A percentile compares a stretch with the other conserved stretches of the same genome.
phyloP scores from a whole-genome alignment of 2,329 filamentous ascomycete genomes.

The Talaromyces sp. region DNA sequence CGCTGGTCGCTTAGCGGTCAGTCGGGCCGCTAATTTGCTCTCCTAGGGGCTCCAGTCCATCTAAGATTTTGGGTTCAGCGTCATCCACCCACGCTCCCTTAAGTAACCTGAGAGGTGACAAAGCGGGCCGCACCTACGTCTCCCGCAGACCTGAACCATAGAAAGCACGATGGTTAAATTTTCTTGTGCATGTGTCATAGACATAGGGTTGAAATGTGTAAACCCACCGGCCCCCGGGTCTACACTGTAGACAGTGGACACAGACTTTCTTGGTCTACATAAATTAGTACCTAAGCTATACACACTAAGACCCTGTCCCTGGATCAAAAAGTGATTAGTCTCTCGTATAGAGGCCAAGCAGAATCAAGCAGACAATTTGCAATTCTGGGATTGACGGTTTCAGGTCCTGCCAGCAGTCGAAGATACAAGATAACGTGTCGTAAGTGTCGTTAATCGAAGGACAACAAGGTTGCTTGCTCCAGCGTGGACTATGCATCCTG shows the following conservation, averaged over 20 bases:
- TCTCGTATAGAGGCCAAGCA: neutral
- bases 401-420: neutral
- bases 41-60: neutral
- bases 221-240: neutral
- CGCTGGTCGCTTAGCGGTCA: neutral
- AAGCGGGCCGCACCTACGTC: neutral
- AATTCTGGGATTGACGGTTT: neutral
- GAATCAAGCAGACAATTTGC: neutral
- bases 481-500: conserved; percentile 1
- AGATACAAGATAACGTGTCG: neutral
- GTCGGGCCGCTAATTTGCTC: neutral
- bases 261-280: neutral
- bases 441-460: too few relatives aligned
- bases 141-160: neutral
- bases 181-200: neutral
- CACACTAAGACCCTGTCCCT: neutral
- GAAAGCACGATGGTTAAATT: neutral
- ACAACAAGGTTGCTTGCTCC: neutral
- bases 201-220: neutral
- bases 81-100: neutral
- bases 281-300: too few relatives aligned
- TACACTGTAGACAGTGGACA: too few relatives aligned
- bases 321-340: too few relatives aligned
- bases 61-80: neutral
- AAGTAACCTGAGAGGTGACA: neutral